Conservation (phyloP, 441 rosid species). For the Raphanus hybrid region DNA sequence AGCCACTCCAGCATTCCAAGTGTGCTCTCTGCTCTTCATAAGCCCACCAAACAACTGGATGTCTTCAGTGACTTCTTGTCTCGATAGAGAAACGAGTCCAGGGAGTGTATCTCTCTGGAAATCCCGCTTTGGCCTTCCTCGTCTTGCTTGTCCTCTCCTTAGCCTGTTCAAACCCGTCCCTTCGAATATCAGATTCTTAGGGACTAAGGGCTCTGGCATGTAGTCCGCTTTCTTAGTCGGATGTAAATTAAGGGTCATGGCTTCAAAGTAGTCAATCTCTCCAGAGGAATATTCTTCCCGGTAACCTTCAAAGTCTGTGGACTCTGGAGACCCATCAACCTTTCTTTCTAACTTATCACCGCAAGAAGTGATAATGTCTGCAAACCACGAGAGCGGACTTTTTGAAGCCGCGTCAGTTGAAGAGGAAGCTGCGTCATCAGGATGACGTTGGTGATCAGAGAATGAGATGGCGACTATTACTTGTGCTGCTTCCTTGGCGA, state of each 20-base stretch:
- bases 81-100: conserved; percentile 78
- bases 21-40: conserved; percentile 47
- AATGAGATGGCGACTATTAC: conserved; percentile 74
- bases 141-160: conserved; percentile 80
- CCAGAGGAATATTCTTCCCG: conserved; percentile 53
- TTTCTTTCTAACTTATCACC: conserved; percentile 55
- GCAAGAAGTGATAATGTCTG: conserved; percentile 54
- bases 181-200: conserved; percentile 61
- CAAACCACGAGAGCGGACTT: conserved; percentile 82
- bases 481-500: conserved; percentile 64
- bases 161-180: conserved; percentile 46
- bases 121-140: conserved; percentile 96
- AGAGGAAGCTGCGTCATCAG: conserved; percentile 46
- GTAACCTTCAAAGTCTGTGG: conserved; percentile 45
- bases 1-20: conserved; percentile 25
- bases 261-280: conserved; percentile 47
- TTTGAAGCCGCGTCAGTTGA: conserved; percentile 48
- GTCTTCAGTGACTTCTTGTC: conserved; percentile 91
- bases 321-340: conserved; percentile 41
- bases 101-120: conserved; percentile 98
- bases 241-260: conserved; percentile 52
- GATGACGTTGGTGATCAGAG: conserved; percentile 35
- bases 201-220: conserved; percentile 80
- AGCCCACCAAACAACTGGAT: conserved; percentile 83
- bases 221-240: conserved; percentile 71